Evolutionary conservation across 768 basidiomycete genomes (phyloP), one percentile per base, ranked within the genome.

Genomic region (Hygrophorus pudorinus): DNA sequence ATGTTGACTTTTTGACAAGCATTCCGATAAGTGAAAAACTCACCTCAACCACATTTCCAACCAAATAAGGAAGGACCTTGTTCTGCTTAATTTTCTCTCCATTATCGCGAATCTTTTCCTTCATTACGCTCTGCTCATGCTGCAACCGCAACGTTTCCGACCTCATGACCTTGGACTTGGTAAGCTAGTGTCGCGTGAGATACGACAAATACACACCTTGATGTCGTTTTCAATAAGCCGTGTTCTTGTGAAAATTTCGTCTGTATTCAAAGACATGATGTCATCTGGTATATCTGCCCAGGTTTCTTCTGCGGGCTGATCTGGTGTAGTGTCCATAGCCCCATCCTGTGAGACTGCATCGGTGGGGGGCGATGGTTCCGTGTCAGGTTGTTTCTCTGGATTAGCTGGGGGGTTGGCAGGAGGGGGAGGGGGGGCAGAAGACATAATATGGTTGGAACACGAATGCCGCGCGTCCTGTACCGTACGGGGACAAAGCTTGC

Each of bases 81-180:
- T 99, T 98, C 76, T 99, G 94, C 65, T 96, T 96, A 52, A 99
- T 88, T 69, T 98, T 98, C 66, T 96, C 91, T 37, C 85, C 83
- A 51, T 97, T 99, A 59, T 99, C 96, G 42, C 89, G 80, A 58
- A 99, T 96, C 75, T 94, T 96, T 72, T 97, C 93, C 60, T 89
- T 85, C 96, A 99, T 98, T 52, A 85, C 83, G 53, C 68, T 85
- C 65, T 94, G 88, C 62, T 98, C 96, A 59, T 98, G 94, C 55
- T 87, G 81, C 44, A 99, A 65, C 41, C 96, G 78, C 51, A 86
- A 68, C 8, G 84, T 90, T 66, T 98, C 96, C 53, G 91, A 94
- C 54, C 88, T 80, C 86, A 99, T 96, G 53, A 99, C 91, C 92
- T 96, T 54, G n/a, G 30, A 41, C 33, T 37, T 24, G 39, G 31